Base-by-base conservation (phyloP, 106 monocot species). In the Allium fistulosum region DNA sequence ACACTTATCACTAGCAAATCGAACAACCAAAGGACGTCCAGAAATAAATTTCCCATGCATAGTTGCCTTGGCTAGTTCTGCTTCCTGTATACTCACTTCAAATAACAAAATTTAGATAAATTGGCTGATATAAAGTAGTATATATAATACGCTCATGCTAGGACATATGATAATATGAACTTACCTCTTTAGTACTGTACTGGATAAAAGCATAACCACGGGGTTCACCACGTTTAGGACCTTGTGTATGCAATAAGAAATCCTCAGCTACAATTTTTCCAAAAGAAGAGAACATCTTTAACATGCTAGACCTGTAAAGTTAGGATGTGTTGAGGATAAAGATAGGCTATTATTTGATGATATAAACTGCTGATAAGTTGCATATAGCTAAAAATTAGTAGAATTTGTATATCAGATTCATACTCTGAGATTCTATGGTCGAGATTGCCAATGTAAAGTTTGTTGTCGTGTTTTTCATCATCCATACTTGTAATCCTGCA, bases 81-180 rank as follows among this genome's bases (percentile, higher is more conserved):
- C 99, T 78, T 99, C 99, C 99, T 99, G 85, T 87, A 82, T 85
- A 56, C 93, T 99, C 87, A 90, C 99, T 99, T 99, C 87, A 92
- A 83, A 69, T 72, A 58, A 62, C 74, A 74, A 79, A 56, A 65
- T 76, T 94, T 64, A 94, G 86, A 61, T 66, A 62, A 53, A 62
- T 51, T 62, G 15, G 16, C 16, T 26, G 45, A 27, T 67, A 27
- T 10, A 65, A 7, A 5, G 0, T 22, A 22, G 0, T 37, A 37
- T 5, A 37, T 5, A 37, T 37, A 37, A 8, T 6, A 45, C 1
- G 3, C 26, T 15, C 7, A 58, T 15, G 14, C 17, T 52, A 5
- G 37, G 37, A 37, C 2, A 37, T 37, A n/a, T 18, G 28, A 7
- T 70, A 28, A 59, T 37, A 45, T 10, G 4, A 67, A 37, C 59